A percentile compares a stretch with the other conserved stretches of the same genome.
Evolutionary conservation across 345 rosid genomes (phyloP).

Genomic region (Euphorbia tirucalli): DNA sequence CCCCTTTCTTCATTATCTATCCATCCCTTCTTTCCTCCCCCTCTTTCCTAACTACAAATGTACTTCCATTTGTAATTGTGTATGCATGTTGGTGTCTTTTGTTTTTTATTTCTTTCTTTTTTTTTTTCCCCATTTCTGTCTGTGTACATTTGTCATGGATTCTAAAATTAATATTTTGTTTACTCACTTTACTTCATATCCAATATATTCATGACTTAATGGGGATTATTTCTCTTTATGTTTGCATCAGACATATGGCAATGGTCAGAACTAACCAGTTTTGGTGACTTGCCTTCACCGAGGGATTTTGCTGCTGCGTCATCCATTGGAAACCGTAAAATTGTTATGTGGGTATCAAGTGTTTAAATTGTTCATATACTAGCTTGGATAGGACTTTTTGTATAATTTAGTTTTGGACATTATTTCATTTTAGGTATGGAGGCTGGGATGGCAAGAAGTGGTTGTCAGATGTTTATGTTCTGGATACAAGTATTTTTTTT

Average conservation of each 20-base stretch:
- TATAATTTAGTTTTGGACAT: constrained; percentile 11
- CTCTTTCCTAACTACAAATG: not conserved
- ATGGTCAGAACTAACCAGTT: constrained; percentile 93
- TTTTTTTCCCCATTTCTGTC: not conserved
- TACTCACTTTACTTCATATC: not conserved
- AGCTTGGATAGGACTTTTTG: constrained; percentile 7
- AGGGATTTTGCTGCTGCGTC: constrained; percentile 92
- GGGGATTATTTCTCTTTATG: constrained; percentile 10
- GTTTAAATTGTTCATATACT: constrained; percentile 12
- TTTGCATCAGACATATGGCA: constrained; percentile 88
- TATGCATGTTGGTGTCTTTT: not conserved
- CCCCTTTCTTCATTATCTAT: not conserved
- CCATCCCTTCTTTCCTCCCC: not conserved
- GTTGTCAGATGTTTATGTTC: constrained; percentile 90
- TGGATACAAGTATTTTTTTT: constrained; percentile 73
- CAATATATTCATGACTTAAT: not conserved
- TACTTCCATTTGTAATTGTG: not conserved
- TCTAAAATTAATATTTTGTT: not conserved
- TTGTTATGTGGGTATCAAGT: constrained; percentile 63
- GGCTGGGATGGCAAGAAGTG: constrained; percentile 99
- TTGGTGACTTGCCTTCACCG: constrained; percentile 90
- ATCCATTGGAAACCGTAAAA: constrained; percentile 76
- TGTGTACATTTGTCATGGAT: not conserved
- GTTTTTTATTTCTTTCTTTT: too few relatives aligned
- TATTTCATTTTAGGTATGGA: constrained; percentile 65